These are phyloP conservation scores for Hyphopichia fennica DNA, from an alignment of 1,139 yeast genomes.

Conservation along the genomic window DNA sequence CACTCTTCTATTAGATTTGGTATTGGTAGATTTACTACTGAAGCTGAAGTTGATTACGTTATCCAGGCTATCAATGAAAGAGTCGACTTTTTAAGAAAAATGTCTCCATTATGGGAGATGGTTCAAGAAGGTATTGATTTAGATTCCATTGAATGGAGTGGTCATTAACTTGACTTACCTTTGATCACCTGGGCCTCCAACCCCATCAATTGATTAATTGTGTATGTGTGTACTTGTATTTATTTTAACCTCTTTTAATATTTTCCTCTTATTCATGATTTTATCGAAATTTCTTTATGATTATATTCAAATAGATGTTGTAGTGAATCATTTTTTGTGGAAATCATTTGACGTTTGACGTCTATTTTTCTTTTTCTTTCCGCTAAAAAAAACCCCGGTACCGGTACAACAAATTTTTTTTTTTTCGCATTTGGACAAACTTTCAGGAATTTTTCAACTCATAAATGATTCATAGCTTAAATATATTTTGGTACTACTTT, in stretches of 20 bases:
- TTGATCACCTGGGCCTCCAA: too few species aligned
- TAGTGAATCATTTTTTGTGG: too few species aligned
- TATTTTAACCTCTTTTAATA: too few species aligned
- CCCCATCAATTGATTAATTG: not conserved
- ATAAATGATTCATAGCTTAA: not conserved
- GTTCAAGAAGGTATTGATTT: slow-evolving; percentile 97
- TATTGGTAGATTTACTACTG: slow-evolving; percentile 95
- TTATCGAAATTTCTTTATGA: too few species aligned
- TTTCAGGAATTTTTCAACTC: not conserved
- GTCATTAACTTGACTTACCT: slow-evolving; percentile 60
- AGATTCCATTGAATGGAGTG: slow-evolving; percentile 95
- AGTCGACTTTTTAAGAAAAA: slow-evolving; percentile 86
- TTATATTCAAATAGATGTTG: too few species aligned
- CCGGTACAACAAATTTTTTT: not conserved
- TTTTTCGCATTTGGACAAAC: not conserved
- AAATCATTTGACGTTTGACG: too few species aligned
- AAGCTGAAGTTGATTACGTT: slow-evolving; percentile 92
- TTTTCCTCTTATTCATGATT: too few species aligned
- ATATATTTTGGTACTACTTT: not conserved
- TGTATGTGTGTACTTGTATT: not conserved
- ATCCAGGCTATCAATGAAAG: slow-evolving; percentile 83
- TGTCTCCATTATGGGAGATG: slow-evolving; percentile 99
- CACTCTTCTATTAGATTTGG: slow-evolving; percentile 97
- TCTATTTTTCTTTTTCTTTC: too few species aligned
- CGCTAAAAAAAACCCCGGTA: not conserved